Evolutionary conservation across 1,284 basidiomycete species (phyloP), one percentile per base, ranked within the genome.

Genomic region (Cutaneotrichosporon daszewskae): DNA sequence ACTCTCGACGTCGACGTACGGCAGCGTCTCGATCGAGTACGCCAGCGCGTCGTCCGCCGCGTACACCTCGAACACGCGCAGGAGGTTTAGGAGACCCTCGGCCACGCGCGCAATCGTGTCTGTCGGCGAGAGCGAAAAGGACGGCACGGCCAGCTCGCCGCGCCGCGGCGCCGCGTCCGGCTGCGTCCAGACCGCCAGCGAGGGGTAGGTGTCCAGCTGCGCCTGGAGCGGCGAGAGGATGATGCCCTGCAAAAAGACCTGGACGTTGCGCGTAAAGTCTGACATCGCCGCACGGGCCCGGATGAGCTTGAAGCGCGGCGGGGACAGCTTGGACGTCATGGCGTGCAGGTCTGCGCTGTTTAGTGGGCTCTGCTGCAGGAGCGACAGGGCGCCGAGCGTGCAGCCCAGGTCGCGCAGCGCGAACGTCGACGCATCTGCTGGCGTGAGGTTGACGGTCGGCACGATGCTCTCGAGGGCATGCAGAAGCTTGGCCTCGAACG

Each of bases 41-140:
- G 82, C 80, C n/a, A 95, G 76, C 10, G 87, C 87, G 53, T 87
- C 85, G 65, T 96, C 91, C 41, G 87, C 84, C 4, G 86, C 88
- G 61, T 95, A 92, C 14, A 91, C 85, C 66, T 97, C 92, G 64
- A 98, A 94, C 17, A 97, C 74, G 37, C 92, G 75, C 1, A 94
- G 89, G 5, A 98, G 78, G 69, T 95, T 96, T 29, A 97, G 76
- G 36, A 98, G 72, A 5, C 89, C 90, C 62, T 98, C 95, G 5
- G 88, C 86, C 14, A 97, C 82, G 37, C 83, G 80, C 48, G 91
- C 85, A 55, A 96, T 85, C 2, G 80, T 82, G 45, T 89, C 85
- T 32, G 84, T 95, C 1, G 91, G 91, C 11, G 86, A 88, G 13
- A 92, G 77, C 2, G 90, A 95, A 71, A 98, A 98, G 4, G 80